A percentile compares a stretch with the other conserved stretches of the same genome.
Evolutionary conservation across 2,329 filamentous ascomycete species (phyloP).

Genomic region (Trichoderma oligosporum): DNA sequence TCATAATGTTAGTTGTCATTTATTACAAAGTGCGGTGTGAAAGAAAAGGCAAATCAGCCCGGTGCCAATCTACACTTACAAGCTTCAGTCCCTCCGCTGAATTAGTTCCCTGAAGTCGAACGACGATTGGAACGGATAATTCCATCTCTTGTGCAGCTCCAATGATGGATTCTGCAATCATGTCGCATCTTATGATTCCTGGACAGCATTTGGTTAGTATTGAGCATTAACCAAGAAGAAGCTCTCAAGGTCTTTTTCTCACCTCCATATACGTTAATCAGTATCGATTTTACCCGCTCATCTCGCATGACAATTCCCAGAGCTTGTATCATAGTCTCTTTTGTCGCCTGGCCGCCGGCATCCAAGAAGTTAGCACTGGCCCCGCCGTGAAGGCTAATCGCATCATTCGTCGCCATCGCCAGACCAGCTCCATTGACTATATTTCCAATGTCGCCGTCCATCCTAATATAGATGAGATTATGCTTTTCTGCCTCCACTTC

Average conservation of each 20-base stretch:
- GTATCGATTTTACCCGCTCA: slow-evolving; percentile 62
- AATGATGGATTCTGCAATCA: slow-evolving; percentile 50
- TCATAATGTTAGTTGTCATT: slow-evolving; percentile 5
- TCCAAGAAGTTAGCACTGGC: slow-evolving; percentile 80
- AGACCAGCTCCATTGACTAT: slow-evolving; percentile 86
- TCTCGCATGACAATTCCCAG: slow-evolving; percentile 73
- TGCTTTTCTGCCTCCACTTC: slow-evolving; percentile 46
- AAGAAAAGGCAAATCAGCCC: slow-evolving; percentile 4
- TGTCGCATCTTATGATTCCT: slow-evolving; percentile 49
- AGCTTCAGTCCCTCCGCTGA: slow-evolving; percentile 38
- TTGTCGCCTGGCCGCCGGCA: slow-evolving; percentile 83
- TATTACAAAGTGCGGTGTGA: slow-evolving; percentile 12
- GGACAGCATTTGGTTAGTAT: slow-evolving; percentile 3
- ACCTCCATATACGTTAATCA: slow-evolving; percentile 56
- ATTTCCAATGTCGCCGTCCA: slow-evolving; percentile 65
- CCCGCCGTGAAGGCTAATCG: slow-evolving; percentile 64
- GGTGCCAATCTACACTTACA: slow-evolving; percentile 31
- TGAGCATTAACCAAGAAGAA: neutral
- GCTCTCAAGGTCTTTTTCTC: slow-evolving; percentile 11
- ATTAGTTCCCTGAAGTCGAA: slow-evolving; percentile 47
- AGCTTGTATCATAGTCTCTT: slow-evolving; percentile 71
- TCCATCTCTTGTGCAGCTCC: slow-evolving; percentile 38
- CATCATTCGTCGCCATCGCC: slow-evolving; percentile 88
- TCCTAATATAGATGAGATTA: slow-evolving; percentile 75
- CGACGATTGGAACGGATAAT: slow-evolving; percentile 42